Evolutionary conservation across 352 stramenopile genomes (phyloP).

Genomic region (Hyaloperonospora brassicae): DNA sequence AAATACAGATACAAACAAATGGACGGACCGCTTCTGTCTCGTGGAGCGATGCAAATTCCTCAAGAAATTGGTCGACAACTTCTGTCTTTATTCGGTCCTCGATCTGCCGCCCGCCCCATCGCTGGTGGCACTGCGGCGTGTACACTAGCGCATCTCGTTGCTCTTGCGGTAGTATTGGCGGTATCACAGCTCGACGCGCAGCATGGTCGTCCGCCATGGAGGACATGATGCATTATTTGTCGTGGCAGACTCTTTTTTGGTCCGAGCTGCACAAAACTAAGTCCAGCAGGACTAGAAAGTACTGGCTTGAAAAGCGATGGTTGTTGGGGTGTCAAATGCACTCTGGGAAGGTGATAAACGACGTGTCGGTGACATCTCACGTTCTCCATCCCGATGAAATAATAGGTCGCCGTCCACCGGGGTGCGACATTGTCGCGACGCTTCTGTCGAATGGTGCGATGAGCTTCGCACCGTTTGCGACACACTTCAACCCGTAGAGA

Average conservation of each 20-base stretch:
- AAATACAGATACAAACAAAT: neutral
- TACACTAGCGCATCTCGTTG: slow-evolving; percentile 18
- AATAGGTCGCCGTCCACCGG: too few relatives aligned
- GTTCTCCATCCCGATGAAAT: too few relatives aligned
- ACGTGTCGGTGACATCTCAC: too few relatives aligned
- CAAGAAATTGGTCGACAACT: slow-evolving; percentile 48
- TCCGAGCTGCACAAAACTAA: neutral
- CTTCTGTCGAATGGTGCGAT: too few relatives aligned
- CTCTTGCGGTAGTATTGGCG: slow-evolving; percentile 30
- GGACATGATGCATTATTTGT: neutral
- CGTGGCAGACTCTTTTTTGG: slow-evolving; percentile 8
- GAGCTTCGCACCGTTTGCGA: too few relatives aligned
- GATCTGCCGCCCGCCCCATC: slow-evolving; percentile 27
- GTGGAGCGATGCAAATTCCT: slow-evolving; percentile 35
- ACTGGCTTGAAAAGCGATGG: too few relatives aligned
- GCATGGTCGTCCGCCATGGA: too few relatives aligned
- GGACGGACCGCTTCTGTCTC: slow-evolving; percentile 48
- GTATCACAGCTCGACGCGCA: slow-evolving; percentile 42
- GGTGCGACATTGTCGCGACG: too few relatives aligned
- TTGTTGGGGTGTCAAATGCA: too few relatives aligned
- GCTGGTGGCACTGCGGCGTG: slow-evolving; percentile 26
- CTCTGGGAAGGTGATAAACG: too few relatives aligned
- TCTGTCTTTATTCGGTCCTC: slow-evolving; percentile 15
- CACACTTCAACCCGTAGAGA: too few relatives aligned
- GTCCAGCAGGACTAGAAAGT: neutral